Evolutionary conservation across 225 moss, liverwort and hornwort species (phyloP), one percentile per base, ranked within the genome.

Genomic region (Sphagnum tenellum): DNA sequence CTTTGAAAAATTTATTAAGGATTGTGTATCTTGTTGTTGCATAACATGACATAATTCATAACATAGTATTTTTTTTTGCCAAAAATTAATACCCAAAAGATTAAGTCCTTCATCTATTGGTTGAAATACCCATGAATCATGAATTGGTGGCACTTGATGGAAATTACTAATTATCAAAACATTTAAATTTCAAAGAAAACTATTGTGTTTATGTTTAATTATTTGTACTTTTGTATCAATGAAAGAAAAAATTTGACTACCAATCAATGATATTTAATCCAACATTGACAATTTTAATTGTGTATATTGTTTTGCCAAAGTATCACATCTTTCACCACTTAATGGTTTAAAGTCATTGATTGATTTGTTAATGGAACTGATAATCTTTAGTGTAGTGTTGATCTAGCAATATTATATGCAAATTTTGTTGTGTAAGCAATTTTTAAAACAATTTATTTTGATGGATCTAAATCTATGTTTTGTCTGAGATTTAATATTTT

Each of bases 71-170:
- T 60, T 56, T 13, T 60, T 49, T 7, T 7, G 61, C 60, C 59
- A 69, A 61, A 49, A 59, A 51, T 69, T 3, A 2, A 12, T 12
- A 29, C 4, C 61, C 7, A 60, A 46, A 5, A 44, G 12, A 49
- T 14, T 11, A 2, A 60, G 12, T 1, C 5, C 12, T 44, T 69
- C 61, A 3, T 13, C 9, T 50, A 3, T 3, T 5, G 4, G 4
- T 12, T 52, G 6, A 45, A 68, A 68, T 3, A 68, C 49, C 59
- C 48, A 68, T 29, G 60, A 29, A 61, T 61, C 60, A 49, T 8
- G 12, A 3, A 69, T n/a, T 46, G 49, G 69, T 47, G 13, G 61
- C 60, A 49, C 50, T 69, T 52, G 52, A 60, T 60, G 45, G 13
- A 60, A 45, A 60, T 60, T 1, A 14, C 59, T 2, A 5, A 44